Evolutionary conservation across 2,329 filamentous ascomycete genomes (phyloP), one percentile per base, ranked within the genome.

Genomic region (Arachnomyces sp.): DNA sequence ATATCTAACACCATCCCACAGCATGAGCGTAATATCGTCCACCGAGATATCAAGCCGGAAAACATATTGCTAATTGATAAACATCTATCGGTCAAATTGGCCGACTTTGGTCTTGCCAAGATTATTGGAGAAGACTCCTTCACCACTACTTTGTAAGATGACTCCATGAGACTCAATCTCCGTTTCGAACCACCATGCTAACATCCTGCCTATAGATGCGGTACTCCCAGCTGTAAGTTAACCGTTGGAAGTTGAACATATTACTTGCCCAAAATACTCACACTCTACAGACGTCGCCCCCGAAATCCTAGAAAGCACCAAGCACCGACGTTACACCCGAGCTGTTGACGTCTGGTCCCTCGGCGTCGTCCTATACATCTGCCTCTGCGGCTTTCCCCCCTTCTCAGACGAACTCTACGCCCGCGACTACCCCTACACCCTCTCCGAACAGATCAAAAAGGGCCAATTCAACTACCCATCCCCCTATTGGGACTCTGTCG

Each of bases 91-190:
- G 82, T 94, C 48, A 98, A 98, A 65, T 68, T 98, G 45, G 92
- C 89, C 14, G 92, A 98, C 63, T 98, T 98, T 63, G 92, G 92
- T 34, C 74, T 98, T 29, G 90, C 92, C 31, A 98, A 98, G 66
- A 96, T 98, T 49, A 94, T 98, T 49, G 93, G 93, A 47, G 92
- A 98, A 60, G 88, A 95, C 58, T 95, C 90, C 0, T 98, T 98
- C 59, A 96, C 92, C 1, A 95, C 89, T 0, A 96, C 92, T 1
- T 69, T 98, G 47, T 92, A 64, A 58, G 71, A 63, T 25, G 2
- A n/a, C 30, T 33, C 14, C 18, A 14, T 30, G 28, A 32, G 20
- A n/a, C 20, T 25, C 9, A 9, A 5, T 5, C 20, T 9, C 9
- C 9, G 9, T 9, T 25, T 25, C 20, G 5, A 9, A 5, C 5